phyloP scores from a whole-genome alignment of 805 yeast species.

The Torulaspora quercuum region DNA sequence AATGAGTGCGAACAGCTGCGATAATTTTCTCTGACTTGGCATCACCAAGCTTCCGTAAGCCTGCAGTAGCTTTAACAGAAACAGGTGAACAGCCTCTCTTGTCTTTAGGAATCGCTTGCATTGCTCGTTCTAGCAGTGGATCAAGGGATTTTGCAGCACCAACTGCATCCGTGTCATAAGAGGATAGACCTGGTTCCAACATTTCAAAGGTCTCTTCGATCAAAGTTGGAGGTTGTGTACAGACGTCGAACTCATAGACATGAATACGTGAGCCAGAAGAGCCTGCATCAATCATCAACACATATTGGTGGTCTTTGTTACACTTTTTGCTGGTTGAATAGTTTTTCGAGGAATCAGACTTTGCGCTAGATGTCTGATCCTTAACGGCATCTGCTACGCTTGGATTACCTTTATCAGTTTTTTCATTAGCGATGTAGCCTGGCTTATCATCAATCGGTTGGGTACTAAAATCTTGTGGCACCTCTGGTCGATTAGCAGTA shows the following conservation, averaged over 20 bases:
- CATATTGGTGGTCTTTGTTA: constrained; percentile 56
- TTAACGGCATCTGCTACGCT: constrained; percentile 30
- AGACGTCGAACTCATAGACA: constrained; percentile 85
- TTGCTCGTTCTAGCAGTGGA: constrained; percentile 71
- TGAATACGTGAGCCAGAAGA: constrained; percentile 97
- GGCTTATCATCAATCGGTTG: constrained; percentile 25
- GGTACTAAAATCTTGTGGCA: constrained; percentile 20
- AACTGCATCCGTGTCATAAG: constrained; percentile 69
- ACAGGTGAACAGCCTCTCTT: constrained; percentile 82
- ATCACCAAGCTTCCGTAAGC: constrained; percentile 80
- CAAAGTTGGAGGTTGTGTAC: constrained; percentile 78
- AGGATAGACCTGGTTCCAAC: constrained; percentile 89
- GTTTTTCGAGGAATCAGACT: background rate
- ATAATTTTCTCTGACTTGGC: constrained; percentile 69
- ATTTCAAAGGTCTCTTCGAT: constrained; percentile 77
- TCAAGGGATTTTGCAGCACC: constrained; percentile 93
- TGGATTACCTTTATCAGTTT: constrained; percentile 23
- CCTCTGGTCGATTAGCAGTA: constrained; percentile 17
- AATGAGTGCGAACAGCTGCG: constrained; percentile 67
- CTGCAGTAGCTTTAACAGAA: constrained; percentile 98
- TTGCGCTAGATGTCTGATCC: constrained; percentile 8
- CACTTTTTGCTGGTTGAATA: constrained; percentile 32
- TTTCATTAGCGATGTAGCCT: constrained; percentile 26
- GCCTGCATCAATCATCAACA: constrained; percentile 96
- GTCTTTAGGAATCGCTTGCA: constrained; percentile 69